Base-by-base conservation (phyloP, 169 alveolate genomes). In the Eimeria praecox region DNA sequence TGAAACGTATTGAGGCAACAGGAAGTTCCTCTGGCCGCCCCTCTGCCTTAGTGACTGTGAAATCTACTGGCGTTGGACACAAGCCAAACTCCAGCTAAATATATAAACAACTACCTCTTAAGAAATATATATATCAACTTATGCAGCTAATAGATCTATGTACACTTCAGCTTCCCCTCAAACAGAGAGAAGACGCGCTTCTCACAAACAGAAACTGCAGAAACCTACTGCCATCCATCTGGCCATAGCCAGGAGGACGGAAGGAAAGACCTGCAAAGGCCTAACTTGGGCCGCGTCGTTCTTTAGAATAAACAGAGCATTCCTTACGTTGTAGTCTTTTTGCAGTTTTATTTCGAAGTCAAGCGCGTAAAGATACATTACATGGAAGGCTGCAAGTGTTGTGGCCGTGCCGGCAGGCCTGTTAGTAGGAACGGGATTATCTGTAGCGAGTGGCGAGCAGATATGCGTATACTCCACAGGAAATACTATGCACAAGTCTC, bases 1-100 rank as follows among this genome's bases (percentile, higher is more conserved):
- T 99, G 73, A 95, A 98, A 87, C 97, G 97, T 69, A 99, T 99
- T 54, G 99, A 99, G 95, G 97, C 97, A 44, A 98, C 98, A 2
- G 77, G 98, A 62, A 89, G 96, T 24, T 88, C 87, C 71, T 52
- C 85, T 10, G 96, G 96, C 62, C 94, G 88, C 86, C 62, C 96
- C 46, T 54, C 78, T 49, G 92, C 92, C 78, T n/a, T 35, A 27
- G 92, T 85, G 24, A 38, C 56, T 16, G 92, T 85, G 42, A 85
- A 85, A 78, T 85, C 92, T 3, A 4, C 92, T 18, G 92, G 92
- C 3, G 30, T 85, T 27, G 92, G 92, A 14, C 92, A 85, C 92
- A 49, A 56, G 38, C 92, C 92, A 38, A 85, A 85, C 71, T 38
- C 56, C 14, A 75, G 59, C 42, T 38, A 35, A 75, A 8, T 16